These are phyloP conservation scores for Aspergillus phoenicis DNA, from an alignment of 2,329 filamentous ascomycete genomes.

Conservation along the genomic window DNA sequence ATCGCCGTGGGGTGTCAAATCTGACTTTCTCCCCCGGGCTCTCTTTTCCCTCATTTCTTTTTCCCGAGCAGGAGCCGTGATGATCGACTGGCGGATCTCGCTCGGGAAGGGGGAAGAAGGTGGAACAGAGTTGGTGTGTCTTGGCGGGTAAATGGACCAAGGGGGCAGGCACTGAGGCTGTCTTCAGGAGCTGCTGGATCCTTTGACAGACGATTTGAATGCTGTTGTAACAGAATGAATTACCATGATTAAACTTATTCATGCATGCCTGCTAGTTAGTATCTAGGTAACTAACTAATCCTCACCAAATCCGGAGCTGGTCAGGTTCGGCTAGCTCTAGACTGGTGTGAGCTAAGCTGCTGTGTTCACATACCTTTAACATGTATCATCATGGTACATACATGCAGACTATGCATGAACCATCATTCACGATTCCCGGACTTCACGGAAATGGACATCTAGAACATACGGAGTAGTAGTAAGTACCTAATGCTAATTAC, in stretches of 20 bases:
- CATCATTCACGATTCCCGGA: not conserved
- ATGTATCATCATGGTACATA: not conserved
- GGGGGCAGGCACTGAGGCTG: too few species aligned
- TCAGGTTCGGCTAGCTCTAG: not conserved
- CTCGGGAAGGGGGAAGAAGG: not conserved
- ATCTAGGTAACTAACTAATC: not conserved
- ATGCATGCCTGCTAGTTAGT: not conserved
- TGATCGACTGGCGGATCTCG: constrained; percentile 1
- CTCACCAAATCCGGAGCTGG: not conserved
- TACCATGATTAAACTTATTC: not conserved
- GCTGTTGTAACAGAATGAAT: not conserved
- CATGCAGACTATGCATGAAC: constrained; percentile 9
- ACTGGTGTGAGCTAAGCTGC: not conserved
- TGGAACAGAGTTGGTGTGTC: not conserved
- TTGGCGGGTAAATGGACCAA: not conserved
- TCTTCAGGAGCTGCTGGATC: too few species aligned
- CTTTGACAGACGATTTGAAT: not conserved
- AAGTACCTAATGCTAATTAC: not conserved
- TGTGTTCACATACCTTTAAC: not conserved
- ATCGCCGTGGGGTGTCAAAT: constrained; percentile 16
- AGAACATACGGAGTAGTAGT: not conserved
- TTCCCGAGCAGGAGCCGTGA: not conserved
- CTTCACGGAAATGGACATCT: not conserved
- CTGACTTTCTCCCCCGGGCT: not conserved
- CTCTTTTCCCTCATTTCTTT: not conserved